phyloP scores from a whole-genome alignment of 352 stramenopile species.

The Pythium scleroteichum region DNA sequence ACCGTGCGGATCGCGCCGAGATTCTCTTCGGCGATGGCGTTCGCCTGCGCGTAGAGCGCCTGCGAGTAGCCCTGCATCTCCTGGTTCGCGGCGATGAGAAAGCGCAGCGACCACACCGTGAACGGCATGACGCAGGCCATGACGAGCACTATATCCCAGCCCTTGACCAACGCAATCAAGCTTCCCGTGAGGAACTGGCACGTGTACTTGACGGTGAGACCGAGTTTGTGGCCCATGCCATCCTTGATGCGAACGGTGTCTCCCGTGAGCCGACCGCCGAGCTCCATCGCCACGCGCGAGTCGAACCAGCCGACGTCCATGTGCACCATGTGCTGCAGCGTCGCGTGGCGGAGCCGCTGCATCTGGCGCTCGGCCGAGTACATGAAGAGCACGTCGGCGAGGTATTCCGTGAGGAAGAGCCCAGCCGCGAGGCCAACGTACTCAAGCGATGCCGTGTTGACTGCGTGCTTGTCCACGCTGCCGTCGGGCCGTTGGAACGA shows the following conservation, averaged over 20 bases:
- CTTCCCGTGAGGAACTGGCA: constrained; percentile 39
- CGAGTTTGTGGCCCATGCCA: constrained; percentile 45
- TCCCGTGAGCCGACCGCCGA: constrained; percentile 33
- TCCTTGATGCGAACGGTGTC: constrained; percentile 45
- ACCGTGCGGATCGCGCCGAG: constrained; percentile 30
- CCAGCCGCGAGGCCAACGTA: constrained; percentile 32
- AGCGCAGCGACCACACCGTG: constrained; percentile 18
- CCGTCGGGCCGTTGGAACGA: constrained; percentile 32
- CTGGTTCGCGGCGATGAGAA: constrained; percentile 19
- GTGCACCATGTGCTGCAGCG: constrained; percentile 36
- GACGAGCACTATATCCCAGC: constrained; percentile 30
- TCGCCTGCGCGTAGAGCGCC: constrained; percentile 27
- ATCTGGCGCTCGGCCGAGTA: constrained; percentile 41
- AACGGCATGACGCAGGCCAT: constrained; percentile 32
- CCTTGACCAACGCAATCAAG: constrained; percentile 28
- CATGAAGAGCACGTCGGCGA: constrained; percentile 30
- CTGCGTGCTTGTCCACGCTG: constrained; percentile 11
- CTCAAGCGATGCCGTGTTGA: constrained; percentile 33
- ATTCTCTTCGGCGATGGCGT: constrained; percentile 33
- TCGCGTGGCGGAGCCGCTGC: constrained; percentile 30
- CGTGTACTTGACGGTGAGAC: constrained; percentile 33
- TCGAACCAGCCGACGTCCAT: constrained; percentile 48
- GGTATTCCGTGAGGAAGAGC: constrained; percentile 37
- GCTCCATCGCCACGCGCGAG: constrained; percentile 25
- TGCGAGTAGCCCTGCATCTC: constrained; percentile 12